phyloP scores from a whole-genome alignment of 2,329 filamentous ascomycete genomes.

The Mollisia scopiformis region DNA sequence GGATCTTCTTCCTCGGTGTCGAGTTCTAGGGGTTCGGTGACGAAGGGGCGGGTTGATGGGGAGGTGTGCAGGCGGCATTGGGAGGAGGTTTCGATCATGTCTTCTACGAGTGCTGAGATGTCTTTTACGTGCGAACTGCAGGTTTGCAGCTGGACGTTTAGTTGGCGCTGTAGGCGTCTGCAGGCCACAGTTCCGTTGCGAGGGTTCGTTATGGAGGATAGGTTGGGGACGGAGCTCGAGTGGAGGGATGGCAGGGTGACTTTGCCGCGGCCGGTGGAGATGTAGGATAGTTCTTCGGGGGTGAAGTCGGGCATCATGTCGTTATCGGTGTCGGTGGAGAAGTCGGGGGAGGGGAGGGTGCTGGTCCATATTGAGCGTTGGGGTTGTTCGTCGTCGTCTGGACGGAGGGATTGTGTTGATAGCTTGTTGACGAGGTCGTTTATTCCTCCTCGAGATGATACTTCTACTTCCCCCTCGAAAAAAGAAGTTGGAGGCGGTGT shows the following conservation, averaged over 20 bases:
- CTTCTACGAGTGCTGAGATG: conserved; percentile 28
- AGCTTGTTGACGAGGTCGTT: conserved; percentile 17
- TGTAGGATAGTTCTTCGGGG: conserved; percentile 18
- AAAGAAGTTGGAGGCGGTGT: conserved; percentile 7
- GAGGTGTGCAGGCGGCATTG: conserved; percentile 22
- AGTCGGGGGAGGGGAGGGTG: conserved; percentile 16
- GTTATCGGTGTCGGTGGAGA: conserved; percentile 17
- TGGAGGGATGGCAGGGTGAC: conserved; percentile 11
- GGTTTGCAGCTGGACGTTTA: conserved; percentile 29
- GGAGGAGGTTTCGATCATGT: conserved; percentile 26
- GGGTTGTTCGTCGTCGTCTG: conserved; percentile 17
- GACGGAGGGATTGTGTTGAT: conserved; percentile 16
- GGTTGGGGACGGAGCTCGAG: conserved; percentile 10
- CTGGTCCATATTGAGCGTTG: conserved; percentile 22
- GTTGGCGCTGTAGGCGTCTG: conserved; percentile 28
- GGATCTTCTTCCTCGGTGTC: neutral
- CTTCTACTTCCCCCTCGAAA: neutral
- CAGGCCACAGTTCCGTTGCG: conserved; percentile 13
- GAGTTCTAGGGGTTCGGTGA: neutral
- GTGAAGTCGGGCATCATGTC: conserved; percentile 9
- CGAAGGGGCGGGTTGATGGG: neutral
- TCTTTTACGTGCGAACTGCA: conserved; percentile 25
- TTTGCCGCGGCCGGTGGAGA: conserved; percentile 17
- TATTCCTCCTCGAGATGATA: neutral
- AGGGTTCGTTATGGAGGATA: conserved; percentile 2